Evolutionary conservation across 345 rosid species (phyloP).

Genomic region (Populus pruinosa): DNA sequence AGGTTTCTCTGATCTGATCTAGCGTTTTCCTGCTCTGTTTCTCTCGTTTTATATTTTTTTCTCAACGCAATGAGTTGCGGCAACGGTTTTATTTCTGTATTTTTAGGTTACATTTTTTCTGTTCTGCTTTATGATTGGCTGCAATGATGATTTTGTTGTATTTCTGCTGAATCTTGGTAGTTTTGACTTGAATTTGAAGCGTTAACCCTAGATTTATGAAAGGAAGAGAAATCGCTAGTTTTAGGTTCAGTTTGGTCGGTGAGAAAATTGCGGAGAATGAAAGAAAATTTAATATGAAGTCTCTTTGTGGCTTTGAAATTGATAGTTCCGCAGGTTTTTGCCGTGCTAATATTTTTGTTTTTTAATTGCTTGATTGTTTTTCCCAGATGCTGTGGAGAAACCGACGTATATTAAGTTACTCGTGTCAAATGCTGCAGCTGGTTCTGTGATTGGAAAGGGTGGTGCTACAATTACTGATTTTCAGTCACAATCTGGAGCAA

Average conservation of each 20-base stretch:
- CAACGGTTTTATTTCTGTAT: not conserved
- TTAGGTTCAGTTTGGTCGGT: conserved; percentile 3
- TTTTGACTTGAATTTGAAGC: conserved; percentile 10
- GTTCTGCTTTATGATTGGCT: not conserved
- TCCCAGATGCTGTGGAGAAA: conserved; percentile 72
- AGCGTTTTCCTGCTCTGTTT: conserved; percentile 10
- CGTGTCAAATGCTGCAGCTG: conserved; percentile 97
- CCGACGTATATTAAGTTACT: conserved; percentile 78
- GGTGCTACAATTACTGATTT: conserved; percentile 96
- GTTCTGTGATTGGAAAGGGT: conserved; percentile 97
- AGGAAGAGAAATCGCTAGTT: not conserved
- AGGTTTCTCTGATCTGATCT: conserved; percentile 56
- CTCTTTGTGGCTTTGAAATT: not conserved
- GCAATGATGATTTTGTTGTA: not conserved
- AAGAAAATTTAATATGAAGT: not conserved
- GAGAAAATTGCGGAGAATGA: not conserved
- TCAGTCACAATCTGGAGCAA: conserved; percentile 89
- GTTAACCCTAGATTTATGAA: conserved; percentile 8
- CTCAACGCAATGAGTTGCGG: not conserved
- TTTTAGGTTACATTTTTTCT: not conserved
- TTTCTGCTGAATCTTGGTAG: not conserved
- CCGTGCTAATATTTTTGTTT: not conserved
- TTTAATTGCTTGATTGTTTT: not conserved
- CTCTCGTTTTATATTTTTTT: not conserved
- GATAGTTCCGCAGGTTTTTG: not conserved